Conservation (phyloP, 805 yeast genomes). For the Sungouiella thailandica region DNA sequence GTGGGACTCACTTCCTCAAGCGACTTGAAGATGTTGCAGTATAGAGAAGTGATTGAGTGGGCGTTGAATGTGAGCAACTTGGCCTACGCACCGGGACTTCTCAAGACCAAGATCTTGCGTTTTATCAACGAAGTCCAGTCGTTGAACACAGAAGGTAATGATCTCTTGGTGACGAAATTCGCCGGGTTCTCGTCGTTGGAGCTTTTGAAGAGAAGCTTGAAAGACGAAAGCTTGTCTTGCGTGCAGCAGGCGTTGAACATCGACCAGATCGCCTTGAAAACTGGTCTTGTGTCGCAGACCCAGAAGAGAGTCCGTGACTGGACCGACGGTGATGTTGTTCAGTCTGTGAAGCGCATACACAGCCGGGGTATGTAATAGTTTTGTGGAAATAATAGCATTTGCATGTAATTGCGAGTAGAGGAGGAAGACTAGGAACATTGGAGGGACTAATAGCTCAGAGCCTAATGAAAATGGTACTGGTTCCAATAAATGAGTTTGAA, state of each 20-base stretch:
- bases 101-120: slow-evolving; percentile 36
- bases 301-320: slow-evolving; percentile 61
- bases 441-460: too few species aligned
- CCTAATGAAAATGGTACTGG: too few species aligned
- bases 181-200: slow-evolving; percentile 31
- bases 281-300: slow-evolving; percentile 32
- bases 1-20: slow-evolving; percentile 39
- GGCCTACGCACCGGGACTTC: slow-evolving; percentile 40
- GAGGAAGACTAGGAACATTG: too few species aligned
- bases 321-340: slow-evolving; percentile 48
- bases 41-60: slow-evolving; percentile 64
- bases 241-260: slow-evolving; percentile 36
- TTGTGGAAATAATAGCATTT: too few species aligned
- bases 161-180: slow-evolving; percentile 53
- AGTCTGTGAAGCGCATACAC: slow-evolving; percentile 39
- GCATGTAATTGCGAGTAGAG: too few species aligned
- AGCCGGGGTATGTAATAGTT: too few species aligned
- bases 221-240: slow-evolving; percentile 10
- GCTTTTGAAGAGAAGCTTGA: slow-evolving; percentile 16
- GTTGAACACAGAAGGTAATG: slow-evolving; percentile 51
- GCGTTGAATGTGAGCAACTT: slow-evolving; percentile 48
- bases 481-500: too few species aligned
- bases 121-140: slow-evolving; percentile 45
- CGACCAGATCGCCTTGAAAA: slow-evolving; percentile 43
- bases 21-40: slow-evolving; percentile 53